Evolutionary conservation across 2,329 filamentous ascomycete species (phyloP), one percentile per base, ranked within the genome.

Genomic region (Fusarium sp.): DNA sequence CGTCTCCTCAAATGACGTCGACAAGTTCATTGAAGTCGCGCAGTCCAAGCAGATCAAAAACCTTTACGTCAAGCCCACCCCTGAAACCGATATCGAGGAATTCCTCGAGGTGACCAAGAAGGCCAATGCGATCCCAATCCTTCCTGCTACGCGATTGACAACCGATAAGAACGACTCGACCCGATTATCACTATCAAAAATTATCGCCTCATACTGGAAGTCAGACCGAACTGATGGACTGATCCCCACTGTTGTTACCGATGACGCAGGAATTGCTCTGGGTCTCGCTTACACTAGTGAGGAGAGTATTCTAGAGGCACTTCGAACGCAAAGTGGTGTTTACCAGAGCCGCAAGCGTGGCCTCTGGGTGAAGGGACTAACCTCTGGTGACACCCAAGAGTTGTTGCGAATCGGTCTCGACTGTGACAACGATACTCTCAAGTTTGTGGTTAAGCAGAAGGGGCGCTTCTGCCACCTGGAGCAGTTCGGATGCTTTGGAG

Each of bases 271-370:
- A 2, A 85, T 92, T 22, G 93, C 94, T 11, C 84, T 99, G 16
- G 96, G 96, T 1, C 83, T 99, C 70, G 96, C 98, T 20, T 99
- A 98, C 85, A 97, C 94, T 81, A 98, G 93, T 77, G 89, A 92
- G 69, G 93, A 97, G 80, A 98, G 95, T 78, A 90, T 99, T 34
- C 85, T 90, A 11, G 95, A 97, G 82, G 95, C 95, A 40, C 79
- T 99, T 65, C 89, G 88, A 75, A 97, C 94, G 8, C 84, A 86
- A 74, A 85, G 84, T 1, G 94, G 96, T 32, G 95, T 98, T 40
- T 99, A 99, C 79, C 94, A 98, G 81, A 98, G 95, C 83, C 88
- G 96, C 55, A 98, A 98, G 84, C 89, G 96, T 46, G 96, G 96
- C 1, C 82, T 99, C 29, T 99, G 96, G 96, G 92, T 97, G 81